phyloP scores from a whole-genome alignment of 202 grass and related monocot species.

The Elaeis oleifera region DNA sequence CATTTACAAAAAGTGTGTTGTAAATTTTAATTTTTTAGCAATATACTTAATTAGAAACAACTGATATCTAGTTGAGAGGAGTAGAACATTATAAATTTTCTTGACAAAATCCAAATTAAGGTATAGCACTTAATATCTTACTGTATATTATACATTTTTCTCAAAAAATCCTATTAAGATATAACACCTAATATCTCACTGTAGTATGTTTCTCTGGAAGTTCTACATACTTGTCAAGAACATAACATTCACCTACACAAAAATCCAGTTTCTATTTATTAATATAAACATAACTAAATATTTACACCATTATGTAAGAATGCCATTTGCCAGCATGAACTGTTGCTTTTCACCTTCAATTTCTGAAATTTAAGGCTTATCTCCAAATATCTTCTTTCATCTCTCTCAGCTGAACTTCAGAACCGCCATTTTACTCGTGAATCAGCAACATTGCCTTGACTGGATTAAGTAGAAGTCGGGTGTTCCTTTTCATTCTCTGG shows the following conservation, averaged over 20 bases:
- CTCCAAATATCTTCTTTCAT: constrained; percentile 27
- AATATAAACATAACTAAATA: not conserved
- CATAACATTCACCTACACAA: constrained; percentile 5
- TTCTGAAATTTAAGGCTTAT: constrained; percentile 25
- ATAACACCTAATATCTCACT: too few relatives aligned
- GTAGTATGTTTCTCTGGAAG: too few relatives aligned
- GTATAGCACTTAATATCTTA: too few relatives aligned
- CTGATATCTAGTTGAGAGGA: too few relatives aligned
- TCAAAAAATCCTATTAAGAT: too few relatives aligned
- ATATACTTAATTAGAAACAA: too few relatives aligned
- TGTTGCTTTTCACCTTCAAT: constrained; percentile 26
- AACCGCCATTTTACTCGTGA: constrained; percentile 7
- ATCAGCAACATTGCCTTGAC: not conserved
- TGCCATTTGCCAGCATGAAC: constrained; percentile 16
- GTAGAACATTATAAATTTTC: too few relatives aligned
- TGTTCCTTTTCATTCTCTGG: not conserved
- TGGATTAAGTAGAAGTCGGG: not conserved
- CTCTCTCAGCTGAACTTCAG: constrained; percentile 18
- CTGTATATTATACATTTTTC: too few relatives aligned
- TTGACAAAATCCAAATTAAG: too few relatives aligned
- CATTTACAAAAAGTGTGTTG: too few relatives aligned
- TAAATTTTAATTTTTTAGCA: too few relatives aligned
- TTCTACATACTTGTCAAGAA: not conserved
- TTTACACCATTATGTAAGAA: constrained; percentile 15
- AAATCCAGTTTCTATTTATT: not conserved